Conservation (phyloP, 2,329 filamentous ascomycete species). For the Fusarium zealandicum region DNA sequence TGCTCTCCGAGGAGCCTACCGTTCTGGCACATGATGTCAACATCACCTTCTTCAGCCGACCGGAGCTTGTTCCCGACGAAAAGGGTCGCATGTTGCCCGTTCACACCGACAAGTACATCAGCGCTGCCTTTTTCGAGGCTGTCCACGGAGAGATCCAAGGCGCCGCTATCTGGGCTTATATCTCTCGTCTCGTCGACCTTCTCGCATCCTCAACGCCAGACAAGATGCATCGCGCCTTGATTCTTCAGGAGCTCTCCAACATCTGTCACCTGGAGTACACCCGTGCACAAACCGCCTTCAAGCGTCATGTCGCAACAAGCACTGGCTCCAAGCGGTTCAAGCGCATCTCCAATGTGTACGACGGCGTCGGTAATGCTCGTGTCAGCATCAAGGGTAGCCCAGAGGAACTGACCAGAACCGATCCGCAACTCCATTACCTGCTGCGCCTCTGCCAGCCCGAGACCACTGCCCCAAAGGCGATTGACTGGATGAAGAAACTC, state of each 20-base stretch:
- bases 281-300: constrained; percentile 49
- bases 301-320: constrained; percentile 49
- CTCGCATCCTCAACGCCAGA: constrained; percentile 37
- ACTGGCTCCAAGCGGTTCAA: constrained; percentile 53
- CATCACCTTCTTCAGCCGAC: constrained; percentile 48
- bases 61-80: constrained; percentile 55
- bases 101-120: constrained; percentile 53
- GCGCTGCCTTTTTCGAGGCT: constrained; percentile 51
- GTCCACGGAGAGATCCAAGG: constrained; percentile 47
- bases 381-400: constrained; percentile 52
- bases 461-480: constrained; percentile 45
- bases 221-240: constrained; percentile 44
- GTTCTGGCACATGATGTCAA: constrained; percentile 47
- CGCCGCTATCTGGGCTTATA: constrained; percentile 52
- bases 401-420: constrained; percentile 46
- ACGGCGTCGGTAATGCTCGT: constrained; percentile 47
- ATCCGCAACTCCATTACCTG: constrained; percentile 54
- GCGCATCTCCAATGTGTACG: constrained; percentile 46
- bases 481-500: constrained; percentile 52
- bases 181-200: constrained; percentile 47
- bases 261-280: constrained; percentile 53
- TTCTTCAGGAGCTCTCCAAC: constrained; percentile 57
- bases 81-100: constrained; percentile 50
- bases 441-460: constrained; percentile 53
- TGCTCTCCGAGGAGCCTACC: constrained; percentile 45